Percentiles rank a stretch among this genome's conserved stretches.
phyloP scores from a whole-genome alignment of 1,284 basidiomycete genomes.

The Farysia itapuensis region DNA sequence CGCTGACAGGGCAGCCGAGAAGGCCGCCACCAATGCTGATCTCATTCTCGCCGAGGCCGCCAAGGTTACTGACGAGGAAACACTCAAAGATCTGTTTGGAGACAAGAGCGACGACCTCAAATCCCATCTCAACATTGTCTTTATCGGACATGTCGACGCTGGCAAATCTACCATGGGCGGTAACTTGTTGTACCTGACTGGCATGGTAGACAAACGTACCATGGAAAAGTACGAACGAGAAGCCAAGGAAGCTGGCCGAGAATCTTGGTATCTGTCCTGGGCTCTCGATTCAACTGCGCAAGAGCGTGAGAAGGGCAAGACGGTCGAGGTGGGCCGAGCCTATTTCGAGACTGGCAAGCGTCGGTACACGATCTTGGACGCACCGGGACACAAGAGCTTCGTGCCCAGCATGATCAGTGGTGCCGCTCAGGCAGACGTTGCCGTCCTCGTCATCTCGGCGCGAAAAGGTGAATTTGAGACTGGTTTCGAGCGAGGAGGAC shows the following conservation, averaged over 20 bases:
- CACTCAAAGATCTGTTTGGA: constrained; percentile 58
- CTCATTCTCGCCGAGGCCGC: constrained; percentile 55
- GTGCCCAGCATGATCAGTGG: constrained; percentile 59
- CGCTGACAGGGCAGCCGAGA: constrained; percentile 40
- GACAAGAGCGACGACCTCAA: constrained; percentile 55
- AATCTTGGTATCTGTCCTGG: constrained; percentile 59
- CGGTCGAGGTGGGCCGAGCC: constrained; percentile 58
- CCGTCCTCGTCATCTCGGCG: constrained; percentile 58
- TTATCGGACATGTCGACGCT: constrained; percentile 59
- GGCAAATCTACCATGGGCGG: constrained; percentile 60
- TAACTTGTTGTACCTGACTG: constrained; percentile 56
- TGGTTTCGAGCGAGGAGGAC: constrained; percentile 57
- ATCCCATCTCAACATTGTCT: constrained; percentile 59
- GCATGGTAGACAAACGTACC: constrained; percentile 60
- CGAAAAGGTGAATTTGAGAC: constrained; percentile 59
- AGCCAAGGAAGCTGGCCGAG: constrained; percentile 57
- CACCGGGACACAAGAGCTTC: constrained; percentile 59
- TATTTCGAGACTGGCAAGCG: constrained; percentile 60
- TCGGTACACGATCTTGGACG: constrained; percentile 58
- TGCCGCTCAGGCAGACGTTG: constrained; percentile 58
- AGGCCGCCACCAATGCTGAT: constrained; percentile 49
- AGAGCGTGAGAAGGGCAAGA: constrained; percentile 59
- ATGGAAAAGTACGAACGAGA: constrained; percentile 59
- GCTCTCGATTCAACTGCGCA: constrained; percentile 58
- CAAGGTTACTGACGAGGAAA: constrained; percentile 58